Conservation (phyloP, 2,329 filamentous ascomycete genomes). For the Colletotrichum incanum region DNA sequence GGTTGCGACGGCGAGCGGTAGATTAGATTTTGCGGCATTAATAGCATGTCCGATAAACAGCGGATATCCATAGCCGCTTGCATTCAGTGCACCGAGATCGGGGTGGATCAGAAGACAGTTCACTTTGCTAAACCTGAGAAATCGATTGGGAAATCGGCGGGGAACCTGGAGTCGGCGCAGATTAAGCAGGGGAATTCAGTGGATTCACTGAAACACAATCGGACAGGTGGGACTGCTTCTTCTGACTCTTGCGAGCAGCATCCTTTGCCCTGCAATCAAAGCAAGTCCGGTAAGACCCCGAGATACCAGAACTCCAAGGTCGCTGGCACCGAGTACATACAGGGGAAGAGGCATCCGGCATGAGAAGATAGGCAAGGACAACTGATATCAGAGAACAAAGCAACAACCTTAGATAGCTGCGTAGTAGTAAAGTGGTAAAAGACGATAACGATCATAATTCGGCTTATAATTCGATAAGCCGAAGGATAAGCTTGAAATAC, state of each 20-base stretch:
- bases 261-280: neutral
- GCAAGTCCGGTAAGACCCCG: slow-evolving; percentile 4
- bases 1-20: neutral
- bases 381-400: too few species aligned
- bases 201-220: neutral
- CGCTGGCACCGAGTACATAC: neutral
- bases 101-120: neutral
- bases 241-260: neutral
- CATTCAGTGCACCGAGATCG: neutral
- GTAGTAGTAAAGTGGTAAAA: too few species aligned
- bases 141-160: neutral
- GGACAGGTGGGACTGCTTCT: neutral
- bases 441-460: too few species aligned
- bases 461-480: too few species aligned
- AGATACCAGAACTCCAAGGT: slow-evolving; percentile 10
- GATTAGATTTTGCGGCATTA: neutral
- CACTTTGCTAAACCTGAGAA: neutral
- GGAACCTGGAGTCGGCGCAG: neutral
- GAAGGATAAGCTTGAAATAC: too few species aligned
- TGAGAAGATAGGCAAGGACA: neutral
- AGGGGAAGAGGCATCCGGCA: neutral
- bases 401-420: too few species aligned
- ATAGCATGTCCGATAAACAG: neutral
- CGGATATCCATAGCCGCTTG: neutral
- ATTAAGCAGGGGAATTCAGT: neutral